Conservation (phyloP, 2,329 filamentous ascomycete genomes). For the Thelonectria discophora region DNA sequence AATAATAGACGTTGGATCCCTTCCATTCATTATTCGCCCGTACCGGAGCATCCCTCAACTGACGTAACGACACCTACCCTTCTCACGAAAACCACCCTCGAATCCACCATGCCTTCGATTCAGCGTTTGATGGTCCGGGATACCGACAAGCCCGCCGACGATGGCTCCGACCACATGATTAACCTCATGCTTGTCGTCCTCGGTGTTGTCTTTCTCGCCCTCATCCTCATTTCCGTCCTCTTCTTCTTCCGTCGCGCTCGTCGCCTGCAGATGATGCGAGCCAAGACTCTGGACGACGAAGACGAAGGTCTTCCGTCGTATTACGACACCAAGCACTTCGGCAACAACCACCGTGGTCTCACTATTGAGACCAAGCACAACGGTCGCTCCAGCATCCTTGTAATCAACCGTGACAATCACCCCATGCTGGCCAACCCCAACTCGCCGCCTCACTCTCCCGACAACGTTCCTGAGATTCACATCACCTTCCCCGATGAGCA, state of each 20-base stretch:
- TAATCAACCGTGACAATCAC: constrained; percentile 80
- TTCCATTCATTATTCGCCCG: constrained; percentile 34
- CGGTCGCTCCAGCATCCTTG: constrained; percentile 74
- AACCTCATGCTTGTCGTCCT: constrained; percentile 83
- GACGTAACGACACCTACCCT: constrained; percentile 13
- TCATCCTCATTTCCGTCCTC: constrained; percentile 73
- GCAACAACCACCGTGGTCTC: constrained; percentile 62
- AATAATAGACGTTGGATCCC: constrained; percentile 33
- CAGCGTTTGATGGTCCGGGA: constrained; percentile 37
- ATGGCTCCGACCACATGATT: constrained; percentile 69
- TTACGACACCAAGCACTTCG: constrained; percentile 64
- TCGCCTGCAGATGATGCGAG: constrained; percentile 53
- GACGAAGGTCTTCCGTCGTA: constrained; percentile 72
- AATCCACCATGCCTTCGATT: constrained; percentile 40
- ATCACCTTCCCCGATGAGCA: constrained; percentile 98
- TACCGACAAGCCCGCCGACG: constrained; percentile 46
- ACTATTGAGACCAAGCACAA: constrained; percentile 66
- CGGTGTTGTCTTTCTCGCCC: constrained; percentile 76
- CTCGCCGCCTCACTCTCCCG: constrained; percentile 80
- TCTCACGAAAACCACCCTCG: constrained; percentile 21
- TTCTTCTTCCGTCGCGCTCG: constrained; percentile 75
- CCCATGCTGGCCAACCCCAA: constrained; percentile 79
- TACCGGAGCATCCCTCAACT: constrained; percentile 31
- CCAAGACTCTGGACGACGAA: constrained; percentile 45
- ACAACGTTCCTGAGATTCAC: constrained; percentile 90